These are phyloP conservation scores for Diaporthe nobilis DNA, from an alignment of 2,329 filamentous ascomycete genomes.

Conservation along the genomic window DNA sequence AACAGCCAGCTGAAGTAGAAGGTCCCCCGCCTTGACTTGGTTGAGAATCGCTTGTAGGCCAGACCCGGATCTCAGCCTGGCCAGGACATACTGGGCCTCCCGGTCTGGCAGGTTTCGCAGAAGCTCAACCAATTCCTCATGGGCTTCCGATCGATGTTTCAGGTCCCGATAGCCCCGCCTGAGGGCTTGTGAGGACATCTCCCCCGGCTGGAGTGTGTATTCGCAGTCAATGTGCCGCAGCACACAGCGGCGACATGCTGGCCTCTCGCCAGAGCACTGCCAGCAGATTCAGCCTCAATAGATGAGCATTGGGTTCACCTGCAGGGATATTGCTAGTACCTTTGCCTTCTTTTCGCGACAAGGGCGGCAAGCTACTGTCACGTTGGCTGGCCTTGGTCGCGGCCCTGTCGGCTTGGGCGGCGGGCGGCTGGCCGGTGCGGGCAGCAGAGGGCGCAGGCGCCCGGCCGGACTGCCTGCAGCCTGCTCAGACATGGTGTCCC, in stretches of 20 bases:
- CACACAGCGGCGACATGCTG: constrained; percentile 1
- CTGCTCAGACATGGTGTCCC: background rate
- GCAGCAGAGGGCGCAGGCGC: background rate
- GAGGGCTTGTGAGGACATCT: constrained; percentile 3
- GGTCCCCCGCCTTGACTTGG: background rate
- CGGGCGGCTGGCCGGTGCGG: background rate
- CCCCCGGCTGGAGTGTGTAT: background rate
- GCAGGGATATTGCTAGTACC: background rate
- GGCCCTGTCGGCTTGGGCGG: background rate
- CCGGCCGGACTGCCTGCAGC: background rate
- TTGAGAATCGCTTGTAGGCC: background rate
- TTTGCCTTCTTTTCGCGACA: constrained; percentile 10
- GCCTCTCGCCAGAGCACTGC: constrained; percentile 3
- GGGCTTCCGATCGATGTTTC: background rate
- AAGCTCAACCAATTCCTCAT: background rate
- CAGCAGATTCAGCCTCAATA: background rate
- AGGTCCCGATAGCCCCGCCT: background rate
- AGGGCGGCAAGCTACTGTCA: background rate
- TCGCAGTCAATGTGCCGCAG: background rate
- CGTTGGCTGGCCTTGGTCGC: background rate
- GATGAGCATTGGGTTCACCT: background rate
- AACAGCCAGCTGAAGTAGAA: constrained; percentile 5
- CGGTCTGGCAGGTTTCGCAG: background rate
- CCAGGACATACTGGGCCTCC: background rate
- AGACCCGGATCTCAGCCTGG: background rate